Evolutionary conservation across 2,329 filamentous ascomycete species (phyloP), one percentile per base, ranked within the genome.

Genomic region (Juglanconis oblonga): DNA sequence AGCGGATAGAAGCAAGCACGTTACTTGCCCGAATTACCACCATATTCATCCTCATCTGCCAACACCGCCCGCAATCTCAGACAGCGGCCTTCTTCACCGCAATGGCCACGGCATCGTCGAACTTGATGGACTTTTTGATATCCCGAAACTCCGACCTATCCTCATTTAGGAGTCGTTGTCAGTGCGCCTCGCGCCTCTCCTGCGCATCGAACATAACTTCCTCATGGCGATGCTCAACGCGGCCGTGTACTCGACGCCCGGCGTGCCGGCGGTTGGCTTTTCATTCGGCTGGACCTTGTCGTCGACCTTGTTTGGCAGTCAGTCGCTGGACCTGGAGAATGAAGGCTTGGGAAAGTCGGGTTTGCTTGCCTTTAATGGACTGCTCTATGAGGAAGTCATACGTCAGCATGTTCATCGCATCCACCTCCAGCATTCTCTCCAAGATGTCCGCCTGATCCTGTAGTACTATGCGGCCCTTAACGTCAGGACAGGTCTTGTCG

Each of bases 361-460:
- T 24, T 24, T 24, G 24, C 58, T 50, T 50, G 68, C 69, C 64
- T 62, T 68, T 67, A 3, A 69, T 55, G 8, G 67, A 65, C 62
- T 71, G 69, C n/a, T 52, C 55, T 17, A 13, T 51, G 36, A 42
- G 51, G 13, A 57, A 57, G 14, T 57, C 47, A n/a, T 69, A 66
- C 7, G 52, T 58, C 64, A 70, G 67, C 49, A 61, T 68, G 52
- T 69, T 66, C 47, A 71, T 64, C 8, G 51, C 65, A 1, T 57
- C 55, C 17, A 64, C 62, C 4, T 38, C 35, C 4, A 65, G 54
- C 13, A 66, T 64, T 44, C 61, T 67, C 10, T 62, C 58, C 5
- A 71, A 51, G 3, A 69, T 63, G 8, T 62, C 58, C 1, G 63
- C 49, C 4, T 59, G 45, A 33, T 71, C 69, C 58, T 71, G 69